Base-by-base conservation (phyloP, 176 grass and related monocot genomes). In the Ananas comosus region DNA sequence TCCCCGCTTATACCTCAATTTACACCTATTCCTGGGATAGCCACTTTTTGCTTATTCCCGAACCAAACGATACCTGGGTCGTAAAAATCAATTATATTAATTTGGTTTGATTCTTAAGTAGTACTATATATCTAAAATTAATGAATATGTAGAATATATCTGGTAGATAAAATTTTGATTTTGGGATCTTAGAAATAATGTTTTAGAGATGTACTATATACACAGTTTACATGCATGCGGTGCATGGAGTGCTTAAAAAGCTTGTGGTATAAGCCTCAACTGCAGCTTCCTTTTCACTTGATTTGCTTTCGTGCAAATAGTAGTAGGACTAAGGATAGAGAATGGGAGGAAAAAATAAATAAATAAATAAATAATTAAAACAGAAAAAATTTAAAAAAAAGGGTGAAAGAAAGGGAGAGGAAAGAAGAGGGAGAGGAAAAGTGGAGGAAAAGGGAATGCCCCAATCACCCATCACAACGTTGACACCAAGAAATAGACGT, bases 401-500 rank as follows among this genome's bases (percentile, higher is more conserved):
- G 12, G 28, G 27, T 21, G 9, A 22, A 17, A 24, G 4, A 42
- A 42, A 6, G 6, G 4, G 33, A 42, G 4, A 7, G 53, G 13
- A 17, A 57, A 8, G 8, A 19, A 22, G 13, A 11, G 53, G 13
- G 17, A 49, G 14, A 48, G 16, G 65, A 67, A 67, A 49, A 67
- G 65, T 67, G n/a, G 47, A 67, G 49, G 65, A 67, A 47, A 66
- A 11, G 65, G 33, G 16, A 49, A 3, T 9, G 4, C 65, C 65
- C 65, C 33, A 67, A 67, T 67, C 42, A 67, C 10, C 42, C 65
- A 13, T 47, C 65, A 67, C 65, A 67, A 67, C 65, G 65, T 67
- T 67, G 65, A 67, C 65, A 48, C 65, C 65, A 67, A 49, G 65
- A 67, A 67, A 67, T 47, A 18, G 65, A 67, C 65, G 47, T 48